Base-by-base conservation (phyloP, 306 rosid species). In the Glycine soja region DNA sequence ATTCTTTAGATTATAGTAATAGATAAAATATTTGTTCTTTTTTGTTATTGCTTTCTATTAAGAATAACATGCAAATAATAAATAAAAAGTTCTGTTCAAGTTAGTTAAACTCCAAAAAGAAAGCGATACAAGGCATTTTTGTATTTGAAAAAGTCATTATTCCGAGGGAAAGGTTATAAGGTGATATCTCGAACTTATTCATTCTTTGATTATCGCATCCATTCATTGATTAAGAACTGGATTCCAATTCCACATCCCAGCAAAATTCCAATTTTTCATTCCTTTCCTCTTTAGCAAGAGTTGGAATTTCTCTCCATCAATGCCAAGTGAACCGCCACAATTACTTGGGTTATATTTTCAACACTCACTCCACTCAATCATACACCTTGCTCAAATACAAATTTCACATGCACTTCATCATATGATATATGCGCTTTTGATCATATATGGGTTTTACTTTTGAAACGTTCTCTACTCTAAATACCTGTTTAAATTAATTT, bases 141-240 rank as follows among this genome's bases (percentile, higher is more conserved):
- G 10, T 48, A 48, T 45, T 47, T 12, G 24, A 69, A 46, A 69
- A 69, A 24, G 52, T 46, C 2, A 54, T 24, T 69, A 45, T 45
- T 56, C 56, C 7, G 45, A 6, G 62, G 62, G 30, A 47, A 79
- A 48, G 12, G 7, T 3, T 42, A 32, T 38, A 32, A n/a, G 50
- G 40, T n/a, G n/a, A 70, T 16, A 15, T 15, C 14, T 30, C 2
- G 58, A 69, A 56, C 70, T 58, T 46, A 63, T 63, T 69, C 52
- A 46, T 46, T 45, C 8, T 38, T 38, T 10, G 14, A 68, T 68
- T 68, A 45, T 43, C 1, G 51, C 34, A 12, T 10, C 7, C 3
- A 19, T 38, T 70, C 0, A 7, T 38, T 58, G 63, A 46, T 30
- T 16, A 18, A 46, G 85, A 75, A 75, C 43, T 46, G 16, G 81